A percentile compares a stretch with the other conserved stretches of the same genome.
Evolutionary conservation across 768 basidiomycete genomes (phyloP).

Genomic region (Suillus subaureus): DNA sequence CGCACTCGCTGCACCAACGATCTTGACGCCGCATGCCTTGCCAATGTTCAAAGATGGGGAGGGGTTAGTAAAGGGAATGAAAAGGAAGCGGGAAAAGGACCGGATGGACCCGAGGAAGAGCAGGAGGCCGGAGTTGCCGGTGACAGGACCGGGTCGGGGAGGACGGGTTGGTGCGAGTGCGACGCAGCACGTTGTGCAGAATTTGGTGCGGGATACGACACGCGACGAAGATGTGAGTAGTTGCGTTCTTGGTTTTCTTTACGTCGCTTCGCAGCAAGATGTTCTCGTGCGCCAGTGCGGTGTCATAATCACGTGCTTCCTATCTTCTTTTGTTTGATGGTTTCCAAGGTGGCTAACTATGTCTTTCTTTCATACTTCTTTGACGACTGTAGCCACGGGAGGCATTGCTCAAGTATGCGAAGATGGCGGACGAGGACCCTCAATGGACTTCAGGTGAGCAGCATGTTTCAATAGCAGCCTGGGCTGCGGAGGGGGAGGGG

Average conservation of each 20-base stretch:
- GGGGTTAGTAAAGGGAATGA: slow-evolving; percentile 68
- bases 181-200: slow-evolving; percentile 95
- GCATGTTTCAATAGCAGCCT: slow-evolving; percentile 10
- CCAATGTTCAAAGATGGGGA: slow-evolving; percentile 89
- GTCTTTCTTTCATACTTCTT: slow-evolving; percentile 22
- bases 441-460: slow-evolving; percentile 83
- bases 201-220: slow-evolving; percentile 87
- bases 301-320: slow-evolving; percentile 17
- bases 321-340: slow-evolving; percentile 23
- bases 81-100: slow-evolving; percentile 90
- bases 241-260: slow-evolving; percentile 12
- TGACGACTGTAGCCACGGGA: slow-evolving; percentile 79
- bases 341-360: slow-evolving; percentile 31
- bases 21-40: slow-evolving; percentile 88
- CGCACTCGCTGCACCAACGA: slow-evolving; percentile 81
- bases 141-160: slow-evolving; percentile 90
- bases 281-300: slow-evolving; percentile 1
- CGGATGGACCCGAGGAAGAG: slow-evolving; percentile 90
- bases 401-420: slow-evolving; percentile 92
- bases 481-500: slow-evolving; percentile 29
- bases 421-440: slow-evolving; percentile 73
- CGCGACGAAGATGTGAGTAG: slow-evolving; percentile 92
- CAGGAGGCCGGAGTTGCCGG: slow-evolving; percentile 87
- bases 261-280: slow-evolving; percentile 8
- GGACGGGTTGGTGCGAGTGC: slow-evolving; percentile 96